These are phyloP conservation scores for Carex myosuroides DNA, from an alignment of 176 grass and related monocot species.

Conservation along the genomic window DNA sequence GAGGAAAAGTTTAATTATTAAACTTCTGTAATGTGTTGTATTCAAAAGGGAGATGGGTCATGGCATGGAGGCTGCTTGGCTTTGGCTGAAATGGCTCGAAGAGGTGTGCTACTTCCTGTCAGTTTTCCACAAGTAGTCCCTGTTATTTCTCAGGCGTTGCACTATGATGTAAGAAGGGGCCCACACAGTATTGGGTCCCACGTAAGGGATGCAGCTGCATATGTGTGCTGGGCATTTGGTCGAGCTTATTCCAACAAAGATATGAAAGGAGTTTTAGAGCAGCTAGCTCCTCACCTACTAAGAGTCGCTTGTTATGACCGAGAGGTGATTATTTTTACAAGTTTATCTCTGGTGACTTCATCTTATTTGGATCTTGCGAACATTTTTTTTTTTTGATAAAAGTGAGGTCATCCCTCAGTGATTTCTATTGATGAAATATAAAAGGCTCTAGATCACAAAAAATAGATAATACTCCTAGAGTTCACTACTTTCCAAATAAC, in stretches of 20 bases:
- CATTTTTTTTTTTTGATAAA: too few relatives aligned
- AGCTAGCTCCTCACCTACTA: slow-evolving; percentile 86
- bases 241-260: slow-evolving; percentile 80
- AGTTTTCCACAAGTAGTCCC: slow-evolving; percentile 81
- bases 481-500: too few relatives aligned
- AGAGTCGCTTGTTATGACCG: slow-evolving; percentile 92
- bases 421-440: too few relatives aligned
- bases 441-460: too few relatives aligned
- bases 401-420: too few relatives aligned
- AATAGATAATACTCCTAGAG: too few relatives aligned
- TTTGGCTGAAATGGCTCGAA: slow-evolving; percentile 88
- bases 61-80: slow-evolving; percentile 98
- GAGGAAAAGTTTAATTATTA: background rate
- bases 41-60: slow-evolving; percentile 81
- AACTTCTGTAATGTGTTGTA: slow-evolving; percentile 9
- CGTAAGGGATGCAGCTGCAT: slow-evolving; percentile 96
- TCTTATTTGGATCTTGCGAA: background rate
- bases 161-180: slow-evolving; percentile 87
- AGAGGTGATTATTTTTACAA: slow-evolving; percentile 58
- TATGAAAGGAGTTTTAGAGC: slow-evolving; percentile 73
- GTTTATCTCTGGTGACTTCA: background rate
- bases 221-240: slow-evolving; percentile 98
- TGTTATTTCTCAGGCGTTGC: slow-evolving; percentile 81
- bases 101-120: slow-evolving; percentile 78
- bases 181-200: slow-evolving; percentile 93